Evolutionary conservation across 495 filamentous ascomycete species (phyloP).

Genomic region (Aspergillus biplanus): DNA sequence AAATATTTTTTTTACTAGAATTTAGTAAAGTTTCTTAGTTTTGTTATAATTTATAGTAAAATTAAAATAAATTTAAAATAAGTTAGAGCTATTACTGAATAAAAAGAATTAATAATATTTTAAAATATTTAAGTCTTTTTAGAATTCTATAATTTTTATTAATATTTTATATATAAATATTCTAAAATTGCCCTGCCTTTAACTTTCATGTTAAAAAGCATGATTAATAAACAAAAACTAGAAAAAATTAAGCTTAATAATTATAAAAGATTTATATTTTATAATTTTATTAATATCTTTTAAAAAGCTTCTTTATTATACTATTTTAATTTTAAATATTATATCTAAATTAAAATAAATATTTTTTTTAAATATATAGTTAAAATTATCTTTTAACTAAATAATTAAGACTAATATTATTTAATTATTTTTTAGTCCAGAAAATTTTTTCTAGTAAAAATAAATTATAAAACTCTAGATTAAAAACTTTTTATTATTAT

Average conservation of each 20-base stretch:
- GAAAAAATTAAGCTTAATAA: constrained; percentile 1
- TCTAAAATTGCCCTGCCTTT: constrained; percentile 2
- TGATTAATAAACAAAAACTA: background rate
- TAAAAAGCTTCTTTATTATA: too few relatives aligned
- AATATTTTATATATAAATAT: constrained; percentile 18
- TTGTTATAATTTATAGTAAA: constrained; percentile 7
- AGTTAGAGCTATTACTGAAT: background rate
- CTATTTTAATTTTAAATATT: too few relatives aligned
- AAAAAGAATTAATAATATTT: constrained; percentile 17
- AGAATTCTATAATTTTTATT: constrained; percentile 15
- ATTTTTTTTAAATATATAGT: too few relatives aligned
- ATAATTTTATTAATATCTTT: too few relatives aligned
- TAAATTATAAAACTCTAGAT: too few relatives aligned
- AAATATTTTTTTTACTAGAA: constrained; percentile 14
- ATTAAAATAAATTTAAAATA: background rate
- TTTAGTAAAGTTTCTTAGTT: constrained; percentile 16
- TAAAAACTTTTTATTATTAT: too few relatives aligned
- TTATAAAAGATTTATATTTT: too few relatives aligned
- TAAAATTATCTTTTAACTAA: too few relatives aligned
- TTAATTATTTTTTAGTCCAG: too few relatives aligned
- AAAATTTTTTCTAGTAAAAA: too few relatives aligned
- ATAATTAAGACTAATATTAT: too few relatives aligned
- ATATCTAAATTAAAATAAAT: too few relatives aligned
- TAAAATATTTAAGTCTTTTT: constrained; percentile 11
- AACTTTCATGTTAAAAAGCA: background rate